phyloP scores from a whole-genome alignment of 169 alveolate species.

The Theileria orientalis region DNA sequence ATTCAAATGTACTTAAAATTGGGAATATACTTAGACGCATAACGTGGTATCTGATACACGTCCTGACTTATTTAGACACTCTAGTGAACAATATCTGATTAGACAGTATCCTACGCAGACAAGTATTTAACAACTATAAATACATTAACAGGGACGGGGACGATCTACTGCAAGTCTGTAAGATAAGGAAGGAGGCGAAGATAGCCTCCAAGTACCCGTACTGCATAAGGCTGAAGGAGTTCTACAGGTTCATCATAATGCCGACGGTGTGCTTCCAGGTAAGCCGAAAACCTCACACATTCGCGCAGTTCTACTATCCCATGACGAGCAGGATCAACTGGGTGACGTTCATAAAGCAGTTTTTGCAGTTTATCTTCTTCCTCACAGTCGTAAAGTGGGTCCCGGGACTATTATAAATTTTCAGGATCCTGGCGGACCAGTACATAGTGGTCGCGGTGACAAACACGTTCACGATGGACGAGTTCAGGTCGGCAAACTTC shows the following conservation, averaged over 20 bases:
- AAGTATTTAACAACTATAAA: slow-evolving; percentile 14
- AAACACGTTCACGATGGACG: slow-evolving; percentile 84
- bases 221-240: slow-evolving; percentile 76
- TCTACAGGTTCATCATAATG: slow-evolving; percentile 82
- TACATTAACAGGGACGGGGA: slow-evolving; percentile 58
- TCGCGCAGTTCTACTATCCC: slow-evolving; percentile 76
- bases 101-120: background rate
- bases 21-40: too few relatives aligned
- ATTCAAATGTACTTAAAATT: too few relatives aligned
- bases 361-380: slow-evolving; percentile 66
- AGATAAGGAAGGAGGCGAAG: slow-evolving; percentile 71
- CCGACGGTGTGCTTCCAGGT: slow-evolving; percentile 91
- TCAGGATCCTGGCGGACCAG: slow-evolving; percentile 84
- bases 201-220: slow-evolving; percentile 82
- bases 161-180: slow-evolving; percentile 53
- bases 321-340: slow-evolving; percentile 76
- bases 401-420: too few relatives aligned
- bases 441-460: slow-evolving; percentile 82
- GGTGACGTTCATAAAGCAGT: slow-evolving; percentile 69
- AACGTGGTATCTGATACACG: too few relatives aligned
- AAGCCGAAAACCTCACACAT: background rate
- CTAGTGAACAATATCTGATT: slow-evolving; percentile 7
- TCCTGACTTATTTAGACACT: too few relatives aligned
- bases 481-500: slow-evolving; percentile 73
- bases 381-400: slow-evolving; percentile 69